These are phyloP conservation scores for Cyclaneusma minus DNA, from an alignment of 2,329 filamentous ascomycete genomes.

Conservation along the genomic window DNA sequence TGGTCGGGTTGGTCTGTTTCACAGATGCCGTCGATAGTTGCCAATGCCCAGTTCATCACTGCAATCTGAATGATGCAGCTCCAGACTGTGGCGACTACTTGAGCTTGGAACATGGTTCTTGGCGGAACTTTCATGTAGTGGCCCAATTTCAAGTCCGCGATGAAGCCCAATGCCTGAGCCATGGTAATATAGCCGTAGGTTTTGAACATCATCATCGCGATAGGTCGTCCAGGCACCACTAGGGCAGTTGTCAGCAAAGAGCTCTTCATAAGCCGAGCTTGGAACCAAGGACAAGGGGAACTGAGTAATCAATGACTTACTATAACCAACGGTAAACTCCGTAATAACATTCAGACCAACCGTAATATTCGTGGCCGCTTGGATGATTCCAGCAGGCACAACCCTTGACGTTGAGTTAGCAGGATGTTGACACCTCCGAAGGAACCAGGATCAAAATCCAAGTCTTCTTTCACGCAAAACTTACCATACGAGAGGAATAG, in stretches of 20 bases:
- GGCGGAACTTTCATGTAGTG: constrained; percentile 56
- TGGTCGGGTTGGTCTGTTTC: constrained; percentile 30
- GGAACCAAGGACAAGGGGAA: too few species aligned
- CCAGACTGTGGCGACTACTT: constrained; percentile 32
- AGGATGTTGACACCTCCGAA: too few species aligned
- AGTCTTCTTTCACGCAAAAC: too few species aligned
- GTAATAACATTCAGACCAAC: constrained; percentile 32
- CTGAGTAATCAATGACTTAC: constrained; percentile 26
- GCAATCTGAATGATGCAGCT: constrained; percentile 31
- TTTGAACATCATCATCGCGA: constrained; percentile 68
- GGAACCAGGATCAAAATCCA: too few species aligned
- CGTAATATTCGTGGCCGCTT: constrained; percentile 32
- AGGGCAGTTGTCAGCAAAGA: too few species aligned
- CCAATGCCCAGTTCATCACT: constrained; percentile 31
- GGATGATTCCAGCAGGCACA: constrained; percentile 23
- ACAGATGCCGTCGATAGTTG: constrained; percentile 28
- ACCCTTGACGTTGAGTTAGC: too few species aligned
- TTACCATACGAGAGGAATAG: constrained; percentile 17
- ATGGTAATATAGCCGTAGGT: constrained; percentile 57
- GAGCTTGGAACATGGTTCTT: constrained; percentile 31
- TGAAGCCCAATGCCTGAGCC: constrained; percentile 17
- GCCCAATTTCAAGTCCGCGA: constrained; percentile 33
- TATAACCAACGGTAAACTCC: constrained; percentile 32
- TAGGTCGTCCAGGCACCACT: constrained; percentile 35
- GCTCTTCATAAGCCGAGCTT: too few species aligned